Percentiles rank a stretch among this genome's conserved stretches.
phyloP scores from a whole-genome alignment of 2,329 filamentous ascomycete species.

The Fusarium neocosmosporiellum region DNA sequence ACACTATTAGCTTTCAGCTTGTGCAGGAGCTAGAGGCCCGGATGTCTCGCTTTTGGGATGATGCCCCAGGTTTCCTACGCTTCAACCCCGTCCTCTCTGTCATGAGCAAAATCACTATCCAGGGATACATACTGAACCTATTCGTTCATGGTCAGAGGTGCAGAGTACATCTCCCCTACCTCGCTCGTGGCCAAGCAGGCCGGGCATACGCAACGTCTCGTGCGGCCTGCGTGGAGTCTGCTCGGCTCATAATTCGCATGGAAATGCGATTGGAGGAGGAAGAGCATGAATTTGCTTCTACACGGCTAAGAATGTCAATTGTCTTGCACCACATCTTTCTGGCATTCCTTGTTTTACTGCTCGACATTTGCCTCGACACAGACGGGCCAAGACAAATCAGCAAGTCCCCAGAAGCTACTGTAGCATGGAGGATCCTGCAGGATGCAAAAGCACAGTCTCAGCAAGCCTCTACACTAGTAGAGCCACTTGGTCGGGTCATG shows the following conservation, averaged over 20 bases:
- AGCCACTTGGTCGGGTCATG: neutral
- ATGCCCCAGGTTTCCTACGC: conserved; percentile 41
- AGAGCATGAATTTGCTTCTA: conserved; percentile 37
- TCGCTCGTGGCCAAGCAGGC: conserved; percentile 38
- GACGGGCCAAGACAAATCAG: conserved; percentile 4
- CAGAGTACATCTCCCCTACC: conserved; percentile 46
- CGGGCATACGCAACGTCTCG: conserved; percentile 41
- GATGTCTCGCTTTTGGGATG: conserved; percentile 35
- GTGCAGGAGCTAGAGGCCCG: conserved; percentile 46
- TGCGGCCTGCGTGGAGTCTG: conserved; percentile 38
- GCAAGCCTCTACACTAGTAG: neutral
- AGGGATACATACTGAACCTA: conserved; percentile 45
- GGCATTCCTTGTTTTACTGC: conserved; percentile 43
- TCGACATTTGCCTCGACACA: conserved; percentile 41
- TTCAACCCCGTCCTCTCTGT: conserved; percentile 30
- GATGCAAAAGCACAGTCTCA: neutral
- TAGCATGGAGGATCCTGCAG: neutral
- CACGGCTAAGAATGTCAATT: conserved; percentile 39
- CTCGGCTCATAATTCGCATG: conserved; percentile 41
- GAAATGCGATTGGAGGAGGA: conserved; percentile 38
- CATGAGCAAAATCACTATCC: conserved; percentile 30
- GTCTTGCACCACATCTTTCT: conserved; percentile 44
- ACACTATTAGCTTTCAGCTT: conserved; percentile 44
- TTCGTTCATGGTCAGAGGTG: conserved; percentile 45
- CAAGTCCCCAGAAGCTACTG: neutral